Percentiles rank a stretch among this genome's conserved stretches.
Conservation (phyloP, 805 yeast species). For the Wickerhamomyces bovis region DNA sequence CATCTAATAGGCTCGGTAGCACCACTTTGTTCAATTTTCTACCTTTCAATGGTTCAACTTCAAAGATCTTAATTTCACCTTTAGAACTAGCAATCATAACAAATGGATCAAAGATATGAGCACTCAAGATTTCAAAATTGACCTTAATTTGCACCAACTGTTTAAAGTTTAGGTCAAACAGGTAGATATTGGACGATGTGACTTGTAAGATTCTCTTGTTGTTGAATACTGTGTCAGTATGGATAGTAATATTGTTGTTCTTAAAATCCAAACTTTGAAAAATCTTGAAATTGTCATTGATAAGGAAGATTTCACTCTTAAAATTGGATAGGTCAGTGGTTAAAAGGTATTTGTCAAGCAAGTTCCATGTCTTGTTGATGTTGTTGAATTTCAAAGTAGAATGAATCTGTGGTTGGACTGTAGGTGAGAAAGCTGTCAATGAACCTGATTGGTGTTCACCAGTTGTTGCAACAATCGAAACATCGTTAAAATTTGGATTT, state of each 20-base stretch:
- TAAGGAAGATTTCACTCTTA: constrained; percentile 64
- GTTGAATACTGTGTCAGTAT: constrained; percentile 52
- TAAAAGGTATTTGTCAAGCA: constrained; percentile 54
- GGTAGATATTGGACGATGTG: constrained; percentile 54
- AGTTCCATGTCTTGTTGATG: constrained; percentile 71
- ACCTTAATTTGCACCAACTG: constrained; percentile 43
- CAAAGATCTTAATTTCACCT: constrained; percentile 64
- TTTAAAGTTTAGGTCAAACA: constrained; percentile 59
- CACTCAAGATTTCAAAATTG: constrained; percentile 59
- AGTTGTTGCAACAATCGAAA: constrained; percentile 61
- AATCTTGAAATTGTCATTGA: constrained; percentile 55
- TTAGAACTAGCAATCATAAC: constrained; percentile 57
- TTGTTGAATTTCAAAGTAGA: constrained; percentile 68
- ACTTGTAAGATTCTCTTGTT: constrained; percentile 66
- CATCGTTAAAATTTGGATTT: constrained; percentile 63
- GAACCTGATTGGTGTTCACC: constrained; percentile 55
- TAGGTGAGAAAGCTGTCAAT: constrained; percentile 57
- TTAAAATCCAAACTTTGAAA: constrained; percentile 58
- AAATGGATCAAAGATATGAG: constrained; percentile 56
- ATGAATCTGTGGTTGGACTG: constrained; percentile 60
- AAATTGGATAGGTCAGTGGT: constrained; percentile 63
- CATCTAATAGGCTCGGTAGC: constrained; percentile 31
- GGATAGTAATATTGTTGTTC: constrained; percentile 56
- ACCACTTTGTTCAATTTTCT: constrained; percentile 30
- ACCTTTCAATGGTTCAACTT: constrained; percentile 30